phyloP scores from a whole-genome alignment of 2,329 filamentous ascomycete genomes.

The Talaromyces sp. region DNA sequence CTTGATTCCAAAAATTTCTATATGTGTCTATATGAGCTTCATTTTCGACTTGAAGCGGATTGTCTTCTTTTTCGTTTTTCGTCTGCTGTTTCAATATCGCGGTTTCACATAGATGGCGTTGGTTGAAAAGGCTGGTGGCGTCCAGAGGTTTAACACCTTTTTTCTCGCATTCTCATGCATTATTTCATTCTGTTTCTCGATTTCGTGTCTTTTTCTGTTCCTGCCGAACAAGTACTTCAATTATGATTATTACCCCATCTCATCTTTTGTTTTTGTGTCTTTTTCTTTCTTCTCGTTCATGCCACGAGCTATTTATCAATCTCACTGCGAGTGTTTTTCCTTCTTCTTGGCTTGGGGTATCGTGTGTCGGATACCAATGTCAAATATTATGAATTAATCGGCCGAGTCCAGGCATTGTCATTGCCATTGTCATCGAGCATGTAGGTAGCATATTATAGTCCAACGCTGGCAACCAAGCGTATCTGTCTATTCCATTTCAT shows the following conservation, averaged over 20 bases:
- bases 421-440: not conserved
- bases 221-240: not conserved
- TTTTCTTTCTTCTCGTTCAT: not conserved
- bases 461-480: no score
- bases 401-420: not conserved
- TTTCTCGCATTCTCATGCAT: constrained; percentile 14
- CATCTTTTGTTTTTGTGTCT: not conserved
- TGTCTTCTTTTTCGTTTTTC: constrained; percentile 26
- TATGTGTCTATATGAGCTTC: constrained; percentile 36
- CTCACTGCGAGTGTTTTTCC: not conserved
- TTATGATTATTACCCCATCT: constrained; percentile 8
- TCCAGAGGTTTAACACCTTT: constrained; percentile 22
- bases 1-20: constrained; percentile 19
- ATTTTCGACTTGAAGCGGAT: constrained; percentile 7
- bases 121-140: constrained; percentile 35
- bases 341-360: constrained; percentile 1
- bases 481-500: no score
- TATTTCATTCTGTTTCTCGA: constrained; percentile 9
- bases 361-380: not conserved
- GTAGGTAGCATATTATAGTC: no score
- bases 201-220: constrained; percentile 20
- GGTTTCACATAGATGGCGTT: constrained; percentile 40
- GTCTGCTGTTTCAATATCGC: constrained; percentile 29
- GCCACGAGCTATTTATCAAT: constrained; percentile 1
- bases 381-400: not conserved